Percentiles rank a stretch among this genome's conserved stretches.
Conservation (phyloP, 495 filamentous ascomycete species). For the Xylaria scruposa region DNA sequence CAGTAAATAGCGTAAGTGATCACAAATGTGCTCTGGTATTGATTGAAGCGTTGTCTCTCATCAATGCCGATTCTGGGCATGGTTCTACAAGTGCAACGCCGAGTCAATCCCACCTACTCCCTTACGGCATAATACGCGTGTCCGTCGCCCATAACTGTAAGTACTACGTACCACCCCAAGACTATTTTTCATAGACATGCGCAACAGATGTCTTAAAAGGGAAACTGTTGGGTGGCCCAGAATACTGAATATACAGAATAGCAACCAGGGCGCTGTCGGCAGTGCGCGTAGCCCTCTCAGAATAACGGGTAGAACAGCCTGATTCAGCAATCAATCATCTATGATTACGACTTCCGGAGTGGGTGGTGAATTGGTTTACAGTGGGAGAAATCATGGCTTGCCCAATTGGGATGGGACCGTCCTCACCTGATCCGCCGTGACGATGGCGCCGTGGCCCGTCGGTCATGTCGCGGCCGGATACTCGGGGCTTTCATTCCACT, state of each 20-base stretch:
- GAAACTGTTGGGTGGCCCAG: not conserved
- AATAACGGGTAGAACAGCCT: slow-evolving; percentile 1
- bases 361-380: not conserved
- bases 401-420: not conserved
- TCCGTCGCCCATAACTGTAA: not conserved
- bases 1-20: not conserved
- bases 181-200: slow-evolving; percentile 1
- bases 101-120: not conserved
- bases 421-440: slow-evolving; percentile 4
- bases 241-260: not conserved
- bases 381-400: not conserved
- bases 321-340: not conserved
- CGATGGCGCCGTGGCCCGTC: not conserved
- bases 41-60: not conserved
- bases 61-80: slow-evolving; percentile 3
- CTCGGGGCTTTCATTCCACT: slow-evolving; percentile 20
- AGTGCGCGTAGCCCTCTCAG: not conserved
- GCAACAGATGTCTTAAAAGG: not conserved
- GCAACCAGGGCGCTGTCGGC: not conserved
- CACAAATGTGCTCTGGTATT: not conserved
- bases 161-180: not conserved
- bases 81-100: slow-evolving; percentile 2
- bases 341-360: not conserved
- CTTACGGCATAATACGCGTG: slow-evolving; percentile 7
- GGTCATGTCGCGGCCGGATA: slow-evolving; percentile 16